These are phyloP conservation scores for Tulasnella sp. DNA, from an alignment of 768 basidiomycete species.

Conservation along the genomic window DNA sequence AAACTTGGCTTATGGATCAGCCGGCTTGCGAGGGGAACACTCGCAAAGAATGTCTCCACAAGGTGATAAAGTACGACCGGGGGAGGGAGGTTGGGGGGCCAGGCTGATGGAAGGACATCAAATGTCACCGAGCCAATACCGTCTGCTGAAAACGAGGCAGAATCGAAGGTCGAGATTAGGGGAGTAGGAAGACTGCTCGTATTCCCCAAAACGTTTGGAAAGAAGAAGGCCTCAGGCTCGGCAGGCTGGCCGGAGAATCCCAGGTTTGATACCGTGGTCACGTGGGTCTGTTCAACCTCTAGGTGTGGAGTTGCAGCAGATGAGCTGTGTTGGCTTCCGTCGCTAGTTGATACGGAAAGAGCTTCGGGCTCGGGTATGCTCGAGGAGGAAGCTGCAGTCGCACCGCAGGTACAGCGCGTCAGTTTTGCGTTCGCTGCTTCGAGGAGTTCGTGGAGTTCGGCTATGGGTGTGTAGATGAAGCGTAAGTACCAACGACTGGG, in stretches of 20 bases:
- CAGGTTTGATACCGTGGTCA: not conserved
- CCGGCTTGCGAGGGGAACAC: slow-evolving; percentile 31
- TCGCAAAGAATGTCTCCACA: slow-evolving; percentile 32
- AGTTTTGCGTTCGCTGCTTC: not conserved
- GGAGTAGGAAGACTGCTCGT: not conserved
- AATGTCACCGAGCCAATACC: not conserved
- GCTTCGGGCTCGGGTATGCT: not conserved
- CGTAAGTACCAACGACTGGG: not conserved
- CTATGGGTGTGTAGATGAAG: not conserved
- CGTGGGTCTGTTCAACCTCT: not conserved
- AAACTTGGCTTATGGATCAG: slow-evolving; percentile 35
- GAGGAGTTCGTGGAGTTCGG: not conserved
- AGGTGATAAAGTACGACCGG: slow-evolving; percentile 29
- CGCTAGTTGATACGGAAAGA: not conserved
- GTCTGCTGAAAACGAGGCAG: not conserved
- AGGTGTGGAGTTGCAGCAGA: not conserved
- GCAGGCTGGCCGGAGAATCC: not conserved
- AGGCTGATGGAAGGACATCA: not conserved
- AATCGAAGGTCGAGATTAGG: not conserved
- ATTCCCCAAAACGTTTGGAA: not conserved
- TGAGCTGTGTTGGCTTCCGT: not conserved
- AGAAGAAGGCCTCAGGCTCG: not conserved
- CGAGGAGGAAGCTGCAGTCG: not conserved
- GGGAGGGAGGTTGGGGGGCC: slow-evolving; percentile 20
- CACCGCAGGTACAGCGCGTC: not conserved